Conservation (phyloP, 2,329 filamentous ascomycete species). For the Pleomassaria siparia region DNA sequence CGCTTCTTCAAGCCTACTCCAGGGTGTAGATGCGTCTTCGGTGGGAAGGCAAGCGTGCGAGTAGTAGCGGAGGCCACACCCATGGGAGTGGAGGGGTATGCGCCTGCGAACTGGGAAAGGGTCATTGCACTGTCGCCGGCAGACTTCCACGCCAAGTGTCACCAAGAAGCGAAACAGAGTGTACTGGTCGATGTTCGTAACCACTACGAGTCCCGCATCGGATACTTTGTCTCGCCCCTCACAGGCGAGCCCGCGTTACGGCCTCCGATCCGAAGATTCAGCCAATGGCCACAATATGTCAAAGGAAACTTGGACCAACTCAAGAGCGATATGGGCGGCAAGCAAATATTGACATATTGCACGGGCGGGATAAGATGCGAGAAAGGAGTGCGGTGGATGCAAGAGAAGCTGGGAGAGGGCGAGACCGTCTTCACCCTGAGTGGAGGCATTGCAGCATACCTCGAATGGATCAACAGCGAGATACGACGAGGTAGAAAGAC, state of each 20-base stretch:
- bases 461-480: conserved; percentile 24
- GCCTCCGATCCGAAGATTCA: conserved; percentile 24
- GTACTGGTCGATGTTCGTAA: conserved; percentile 26
- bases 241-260: conserved; percentile 17
- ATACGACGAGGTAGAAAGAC: conserved; percentile 17
- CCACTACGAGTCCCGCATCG: conserved; percentile 28
- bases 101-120: conserved; percentile 20
- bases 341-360: conserved; percentile 25
- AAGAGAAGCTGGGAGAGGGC: conserved; percentile 14
- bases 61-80: conserved; percentile 27
- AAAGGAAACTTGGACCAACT: conserved; percentile 14
- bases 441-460: conserved; percentile 26
- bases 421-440: conserved; percentile 21
- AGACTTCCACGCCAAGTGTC: conserved; percentile 20
- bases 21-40: conserved; percentile 25
- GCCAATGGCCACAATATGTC: conserved; percentile 27
- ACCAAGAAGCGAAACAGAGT: conserved; percentile 11
- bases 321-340: conserved; percentile 12
- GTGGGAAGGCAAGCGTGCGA: conserved; percentile 12
- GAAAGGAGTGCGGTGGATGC: conserved; percentile 30
- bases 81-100: conserved; percentile 24
- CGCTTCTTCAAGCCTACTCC: conserved; percentile 25
- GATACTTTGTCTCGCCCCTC: conserved; percentile 21
- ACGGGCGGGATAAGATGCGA: conserved; percentile 28
- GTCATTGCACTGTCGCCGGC: conserved; percentile 19